Evolutionary conservation across 441 rosid genomes (phyloP).

Genomic region (Populus hybrid): DNA sequence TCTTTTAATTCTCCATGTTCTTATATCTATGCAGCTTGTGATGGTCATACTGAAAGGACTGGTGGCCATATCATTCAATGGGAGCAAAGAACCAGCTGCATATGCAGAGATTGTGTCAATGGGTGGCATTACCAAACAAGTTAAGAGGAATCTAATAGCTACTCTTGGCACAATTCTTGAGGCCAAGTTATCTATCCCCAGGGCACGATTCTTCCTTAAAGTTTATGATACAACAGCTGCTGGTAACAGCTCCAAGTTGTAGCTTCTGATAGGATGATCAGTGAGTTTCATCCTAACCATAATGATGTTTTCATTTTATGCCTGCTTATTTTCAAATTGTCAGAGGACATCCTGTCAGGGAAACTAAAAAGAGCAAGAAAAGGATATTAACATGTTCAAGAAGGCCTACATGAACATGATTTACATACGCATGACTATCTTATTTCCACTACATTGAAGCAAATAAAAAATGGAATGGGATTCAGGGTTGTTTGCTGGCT

Average conservation of each 20-base stretch:
- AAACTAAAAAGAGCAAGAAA: not conserved
- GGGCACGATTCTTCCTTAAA: constrained; percentile 77
- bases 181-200: constrained; percentile 69
- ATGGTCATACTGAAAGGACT: constrained; percentile 95
- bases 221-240: constrained; percentile 81
- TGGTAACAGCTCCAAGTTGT: constrained; percentile 28
- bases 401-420: not conserved
- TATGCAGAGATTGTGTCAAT: constrained; percentile 91
- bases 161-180: constrained; percentile 64
- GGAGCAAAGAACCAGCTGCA: constrained; percentile 90
- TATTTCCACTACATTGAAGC: not conserved
- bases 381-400: not conserved
- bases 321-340: not conserved
- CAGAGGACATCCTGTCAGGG: not conserved
- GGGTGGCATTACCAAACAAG: constrained; percentile 79
- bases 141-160: constrained; percentile 76
- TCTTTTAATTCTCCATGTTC: not conserved
- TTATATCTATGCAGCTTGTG: constrained; percentile 59
- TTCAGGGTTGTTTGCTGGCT: not conserved
- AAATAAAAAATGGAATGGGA: not conserved
- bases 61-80: constrained; percentile 75
- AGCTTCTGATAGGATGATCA: not conserved
- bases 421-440: no score
- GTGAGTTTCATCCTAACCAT: not conserved
- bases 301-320: not conserved